phyloP scores from a whole-genome alignment of 129 eudicot species.

The Scalesia atractyloides region DNA sequence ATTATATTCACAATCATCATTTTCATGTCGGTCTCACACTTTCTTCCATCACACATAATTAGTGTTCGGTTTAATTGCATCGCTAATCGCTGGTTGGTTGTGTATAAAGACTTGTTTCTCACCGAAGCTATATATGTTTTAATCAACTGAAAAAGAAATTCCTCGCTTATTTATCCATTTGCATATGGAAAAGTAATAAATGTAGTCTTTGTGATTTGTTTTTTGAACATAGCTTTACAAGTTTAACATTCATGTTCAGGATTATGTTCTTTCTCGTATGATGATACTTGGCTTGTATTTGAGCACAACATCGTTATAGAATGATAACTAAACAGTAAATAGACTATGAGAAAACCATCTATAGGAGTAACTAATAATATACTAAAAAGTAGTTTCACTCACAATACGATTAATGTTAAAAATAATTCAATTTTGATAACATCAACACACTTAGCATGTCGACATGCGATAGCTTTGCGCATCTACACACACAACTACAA shows the following conservation, averaged over 20 bases:
- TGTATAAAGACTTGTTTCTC: neutral
- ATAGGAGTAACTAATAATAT: too few species aligned
- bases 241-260: neutral
- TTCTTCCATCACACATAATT: slow-evolving; percentile 16
- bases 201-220: neutral
- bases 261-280: too few species aligned
- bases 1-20: slow-evolving; percentile 32
- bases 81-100: neutral
- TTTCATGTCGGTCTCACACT: slow-evolving; percentile 25
- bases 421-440: too few species aligned
- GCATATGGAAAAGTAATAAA: neutral
- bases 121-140: neutral
- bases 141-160: neutral
- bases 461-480: too few species aligned
- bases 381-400: too few species aligned
- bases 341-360: neutral
- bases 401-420: too few species aligned
- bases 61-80: neutral
- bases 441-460: too few species aligned
- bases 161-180: neutral
- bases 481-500: too few species aligned
- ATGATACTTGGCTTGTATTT: neutral
- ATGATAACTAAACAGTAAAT: neutral
- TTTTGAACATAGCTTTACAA: too few species aligned
- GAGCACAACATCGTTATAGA: neutral